Evolutionary conservation across 1,139 yeast species (phyloP).

Genomic region (Yamadazyma triangularis): DNA sequence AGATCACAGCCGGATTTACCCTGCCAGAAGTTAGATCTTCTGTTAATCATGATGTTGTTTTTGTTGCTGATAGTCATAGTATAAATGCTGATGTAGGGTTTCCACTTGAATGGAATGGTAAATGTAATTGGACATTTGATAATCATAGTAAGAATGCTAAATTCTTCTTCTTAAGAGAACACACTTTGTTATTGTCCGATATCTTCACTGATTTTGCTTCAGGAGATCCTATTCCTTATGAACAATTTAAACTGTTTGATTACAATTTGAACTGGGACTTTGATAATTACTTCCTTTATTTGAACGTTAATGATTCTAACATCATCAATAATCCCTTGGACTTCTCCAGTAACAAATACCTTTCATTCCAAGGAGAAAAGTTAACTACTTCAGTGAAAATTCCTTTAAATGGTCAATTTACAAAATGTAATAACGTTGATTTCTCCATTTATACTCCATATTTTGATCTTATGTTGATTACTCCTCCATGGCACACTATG

Average conservation of each 20-base stretch:
- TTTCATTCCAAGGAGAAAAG: conserved; percentile 68
- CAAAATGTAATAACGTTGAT: conserved; percentile 52
- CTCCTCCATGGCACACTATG: conserved; percentile 91
- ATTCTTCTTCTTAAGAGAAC: conserved; percentile 78
- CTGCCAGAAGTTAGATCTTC: conserved; percentile 72
- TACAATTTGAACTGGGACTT: conserved; percentile 61
- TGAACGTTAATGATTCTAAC: conserved; percentile 83
- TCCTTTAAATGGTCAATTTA: conserved; percentile 60
- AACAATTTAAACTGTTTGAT: conserved; percentile 64
- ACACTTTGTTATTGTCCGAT: conserved; percentile 70
- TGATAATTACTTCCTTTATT: conserved; percentile 52
- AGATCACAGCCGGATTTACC: conserved; percentile 42
- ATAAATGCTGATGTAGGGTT: conserved; percentile 56
- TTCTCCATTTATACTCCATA: conserved; percentile 54
- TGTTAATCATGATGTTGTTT: conserved; percentile 80
- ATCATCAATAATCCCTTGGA: conserved; percentile 87
- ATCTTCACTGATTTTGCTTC: conserved; percentile 71
- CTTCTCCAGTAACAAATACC: conserved; percentile 69
- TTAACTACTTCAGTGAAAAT: conserved; percentile 44
- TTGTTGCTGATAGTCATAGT: conserved; percentile 57
- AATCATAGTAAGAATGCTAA: conserved; percentile 50
- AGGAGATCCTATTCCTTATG: conserved; percentile 72
- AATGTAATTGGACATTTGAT: conserved; percentile 62
- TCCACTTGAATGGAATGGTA: conserved; percentile 82
- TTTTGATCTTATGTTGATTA: conserved; percentile 59